These are phyloP conservation scores for Candida railenensis DNA, from an alignment of 805 yeast genomes.

Conservation along the genomic window DNA sequence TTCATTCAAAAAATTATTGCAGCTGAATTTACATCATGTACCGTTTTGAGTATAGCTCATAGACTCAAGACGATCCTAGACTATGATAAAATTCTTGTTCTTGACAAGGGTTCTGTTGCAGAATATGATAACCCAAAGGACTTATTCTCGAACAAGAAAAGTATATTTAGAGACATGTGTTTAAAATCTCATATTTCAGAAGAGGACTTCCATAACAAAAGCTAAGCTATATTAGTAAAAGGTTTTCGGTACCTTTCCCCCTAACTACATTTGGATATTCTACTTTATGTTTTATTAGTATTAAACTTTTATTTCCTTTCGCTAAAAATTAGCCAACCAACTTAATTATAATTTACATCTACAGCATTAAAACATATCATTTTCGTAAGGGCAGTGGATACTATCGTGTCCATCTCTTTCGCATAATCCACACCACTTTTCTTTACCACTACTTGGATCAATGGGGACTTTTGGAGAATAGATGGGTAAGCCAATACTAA, in stretches of 20 bases:
- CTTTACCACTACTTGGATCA: slow-evolving; percentile 75
- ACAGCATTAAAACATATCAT: slow-evolving; percentile 45
- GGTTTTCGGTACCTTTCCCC: no score
- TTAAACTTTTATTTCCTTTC: background rate
- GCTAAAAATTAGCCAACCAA: background rate
- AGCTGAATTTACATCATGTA: slow-evolving; percentile 13
- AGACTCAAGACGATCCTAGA: slow-evolving; percentile 14
- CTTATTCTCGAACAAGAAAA: slow-evolving; percentile 18
- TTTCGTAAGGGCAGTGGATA: slow-evolving; percentile 83
- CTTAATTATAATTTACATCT: background rate
- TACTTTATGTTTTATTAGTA: background rate
- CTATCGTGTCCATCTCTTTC: slow-evolving; percentile 89
- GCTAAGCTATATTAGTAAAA: background rate
- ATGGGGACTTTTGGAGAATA: slow-evolving; percentile 46
- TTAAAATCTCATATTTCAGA: slow-evolving; percentile 21
- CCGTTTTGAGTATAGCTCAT: slow-evolving; percentile 19
- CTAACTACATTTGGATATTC: no score
- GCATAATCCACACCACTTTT: slow-evolving; percentile 89
- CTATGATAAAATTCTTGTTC: slow-evolving; percentile 14
- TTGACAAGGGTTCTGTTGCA: slow-evolving; percentile 25
- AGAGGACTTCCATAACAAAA: slow-evolving; percentile 12
- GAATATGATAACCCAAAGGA: slow-evolving; percentile 27
- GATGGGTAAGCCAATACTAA: slow-evolving; percentile 42
- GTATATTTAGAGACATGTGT: slow-evolving; percentile 30
- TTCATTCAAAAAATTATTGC: slow-evolving; percentile 14